These are phyloP conservation scores for Tuber aestivum DNA, from an alignment of 495 filamentous ascomycete species.

Conservation along the genomic window DNA sequence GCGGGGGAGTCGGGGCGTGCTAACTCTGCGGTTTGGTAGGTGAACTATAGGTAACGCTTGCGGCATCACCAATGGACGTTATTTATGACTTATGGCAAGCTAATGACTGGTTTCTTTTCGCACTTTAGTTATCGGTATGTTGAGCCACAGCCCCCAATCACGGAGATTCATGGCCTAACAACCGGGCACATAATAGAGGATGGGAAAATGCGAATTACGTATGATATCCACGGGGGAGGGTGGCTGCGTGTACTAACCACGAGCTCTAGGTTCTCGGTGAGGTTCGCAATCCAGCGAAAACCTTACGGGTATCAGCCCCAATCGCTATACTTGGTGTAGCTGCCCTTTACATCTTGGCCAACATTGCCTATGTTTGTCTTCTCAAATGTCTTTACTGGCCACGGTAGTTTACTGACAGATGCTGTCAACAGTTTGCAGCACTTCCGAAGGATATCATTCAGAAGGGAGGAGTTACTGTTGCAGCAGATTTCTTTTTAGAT, in stretches of 20 bases:
- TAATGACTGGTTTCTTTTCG: not conserved
- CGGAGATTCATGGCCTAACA: not conserved
- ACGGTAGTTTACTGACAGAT: not conserved
- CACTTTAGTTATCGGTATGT: conserved; percentile 21
- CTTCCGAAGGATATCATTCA: conserved; percentile 8
- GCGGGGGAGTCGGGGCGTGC: not conserved
- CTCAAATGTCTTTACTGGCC: not conserved
- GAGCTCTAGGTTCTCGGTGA: conserved; percentile 44
- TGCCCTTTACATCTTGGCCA: conserved; percentile 48
- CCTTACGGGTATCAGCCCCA: conserved; percentile 44
- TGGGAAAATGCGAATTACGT: conserved; percentile 48
- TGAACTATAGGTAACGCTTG: conserved; percentile 21
- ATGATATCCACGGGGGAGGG: not conserved
- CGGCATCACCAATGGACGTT: not conserved
- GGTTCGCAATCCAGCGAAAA: conserved; percentile 46
- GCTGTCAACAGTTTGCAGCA: conserved; percentile 13
- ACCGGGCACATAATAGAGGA: conserved; percentile 33
- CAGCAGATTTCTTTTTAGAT: conserved; percentile 26
- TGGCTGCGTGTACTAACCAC: not conserved
- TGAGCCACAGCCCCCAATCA: not conserved
- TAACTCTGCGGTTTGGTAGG: conserved; percentile 8
- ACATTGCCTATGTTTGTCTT: conserved; percentile 47
- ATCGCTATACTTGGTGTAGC: conserved; percentile 41
- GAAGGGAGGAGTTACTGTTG: conserved; percentile 13
- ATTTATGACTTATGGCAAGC: not conserved